Evolutionary conservation across 768 basidiomycete species (phyloP).

Genomic region (Boletus edulis): DNA sequence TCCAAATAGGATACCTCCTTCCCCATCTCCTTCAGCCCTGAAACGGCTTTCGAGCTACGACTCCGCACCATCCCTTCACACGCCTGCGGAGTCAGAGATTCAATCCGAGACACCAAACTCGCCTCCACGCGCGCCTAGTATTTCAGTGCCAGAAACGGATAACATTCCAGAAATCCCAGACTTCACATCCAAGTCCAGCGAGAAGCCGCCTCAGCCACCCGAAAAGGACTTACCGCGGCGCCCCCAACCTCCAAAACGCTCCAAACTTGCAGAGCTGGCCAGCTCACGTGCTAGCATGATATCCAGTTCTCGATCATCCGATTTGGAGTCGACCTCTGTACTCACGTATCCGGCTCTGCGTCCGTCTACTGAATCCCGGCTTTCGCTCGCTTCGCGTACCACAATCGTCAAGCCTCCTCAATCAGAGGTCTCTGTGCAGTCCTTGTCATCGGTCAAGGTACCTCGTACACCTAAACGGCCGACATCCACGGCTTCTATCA

Average conservation of each 20-base stretch:
- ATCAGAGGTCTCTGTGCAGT: slow-evolving; percentile 20
- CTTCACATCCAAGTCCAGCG: slow-evolving; percentile 45
- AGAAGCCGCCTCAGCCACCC: slow-evolving; percentile 24
- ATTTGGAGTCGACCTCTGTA: slow-evolving; percentile 56
- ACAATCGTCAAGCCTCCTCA: slow-evolving; percentile 12
- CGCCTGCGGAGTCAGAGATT: slow-evolving; percentile 37
- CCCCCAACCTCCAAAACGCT: slow-evolving; percentile 41
- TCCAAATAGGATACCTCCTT: slow-evolving; percentile 60
- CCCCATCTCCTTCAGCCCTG: slow-evolving; percentile 68
- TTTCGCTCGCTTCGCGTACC: slow-evolving; percentile 29
- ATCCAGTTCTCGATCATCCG: slow-evolving; percentile 53
- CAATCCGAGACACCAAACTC: slow-evolving; percentile 34
- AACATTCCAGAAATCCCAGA: slow-evolving; percentile 57
- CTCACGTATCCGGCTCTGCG: slow-evolving; percentile 71
- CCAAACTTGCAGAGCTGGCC: slow-evolving; percentile 68
- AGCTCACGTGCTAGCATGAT: slow-evolving; percentile 57
- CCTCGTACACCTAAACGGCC: slow-evolving; percentile 25
- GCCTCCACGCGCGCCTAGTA: slow-evolving; percentile 42
- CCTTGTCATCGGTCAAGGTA: slow-evolving; percentile 14
- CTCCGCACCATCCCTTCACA: slow-evolving; percentile 51
- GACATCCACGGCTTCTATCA: slow-evolving; percentile 15
- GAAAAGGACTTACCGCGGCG: slow-evolving; percentile 23
- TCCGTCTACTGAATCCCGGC: slow-evolving; percentile 58
- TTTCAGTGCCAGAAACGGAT: slow-evolving; percentile 44
- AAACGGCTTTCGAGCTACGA: slow-evolving; percentile 57